Conservation (phyloP, 2,329 filamentous ascomycete species). For the Colletotrichum karsti region DNA sequence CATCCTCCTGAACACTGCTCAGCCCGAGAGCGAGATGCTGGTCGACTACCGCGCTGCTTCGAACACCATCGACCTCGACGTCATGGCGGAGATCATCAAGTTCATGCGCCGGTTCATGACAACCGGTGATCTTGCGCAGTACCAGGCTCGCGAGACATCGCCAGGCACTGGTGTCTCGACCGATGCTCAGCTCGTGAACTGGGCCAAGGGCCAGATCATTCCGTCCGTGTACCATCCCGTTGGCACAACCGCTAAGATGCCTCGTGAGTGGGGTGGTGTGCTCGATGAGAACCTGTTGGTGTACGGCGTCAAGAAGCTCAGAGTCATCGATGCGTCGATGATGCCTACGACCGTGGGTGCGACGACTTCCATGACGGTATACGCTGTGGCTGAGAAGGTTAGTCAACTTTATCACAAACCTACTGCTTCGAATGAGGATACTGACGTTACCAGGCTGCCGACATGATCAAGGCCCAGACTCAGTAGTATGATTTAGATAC, state of each 20-base stretch:
- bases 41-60: constrained; percentile 37
- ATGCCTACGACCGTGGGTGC: constrained; percentile 32
- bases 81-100: constrained; percentile 35
- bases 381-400: constrained; percentile 33
- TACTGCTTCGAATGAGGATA: accelerated
- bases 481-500: not conserved
- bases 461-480: constrained; percentile 27
- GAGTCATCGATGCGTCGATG: constrained; percentile 32
- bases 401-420: not conserved
- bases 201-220: constrained; percentile 32
- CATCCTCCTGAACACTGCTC: constrained; percentile 32
- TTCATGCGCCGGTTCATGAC: constrained; percentile 36
- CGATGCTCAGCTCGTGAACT: constrained; percentile 32
- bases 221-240: constrained; percentile 37
- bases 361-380: constrained; percentile 32
- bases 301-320: constrained; percentile 36
- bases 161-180: constrained; percentile 32
- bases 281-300: constrained; percentile 38
- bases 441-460: constrained; percentile 15
- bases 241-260: constrained; percentile 39
- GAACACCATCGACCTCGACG: constrained; percentile 35
- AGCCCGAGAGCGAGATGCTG: constrained; percentile 33
- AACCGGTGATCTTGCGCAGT: constrained; percentile 30
- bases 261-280: constrained; percentile 37
- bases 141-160: constrained; percentile 30